Conservation (phyloP, 2,329 filamentous ascomycete genomes). For the Zasmidium citrigriseum region DNA sequence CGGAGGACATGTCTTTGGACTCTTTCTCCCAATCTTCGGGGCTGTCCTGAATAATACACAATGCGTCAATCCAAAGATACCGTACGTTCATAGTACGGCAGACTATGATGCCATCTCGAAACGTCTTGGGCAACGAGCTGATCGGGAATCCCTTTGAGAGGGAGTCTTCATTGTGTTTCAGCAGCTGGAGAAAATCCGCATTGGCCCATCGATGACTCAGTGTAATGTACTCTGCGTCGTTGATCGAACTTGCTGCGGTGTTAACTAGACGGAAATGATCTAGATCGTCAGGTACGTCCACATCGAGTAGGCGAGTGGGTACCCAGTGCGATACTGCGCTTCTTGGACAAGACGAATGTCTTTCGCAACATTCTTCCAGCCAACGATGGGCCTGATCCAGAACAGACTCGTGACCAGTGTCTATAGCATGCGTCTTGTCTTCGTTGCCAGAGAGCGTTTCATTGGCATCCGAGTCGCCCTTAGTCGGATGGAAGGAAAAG, state of each 20-base stretch:
- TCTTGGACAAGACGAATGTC: not conserved
- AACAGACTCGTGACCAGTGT: not conserved
- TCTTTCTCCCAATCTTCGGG: conserved; percentile 16
- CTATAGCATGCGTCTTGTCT: not conserved
- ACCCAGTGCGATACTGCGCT: not conserved
- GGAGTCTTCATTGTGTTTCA: not conserved
- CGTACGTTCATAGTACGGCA: not conserved
- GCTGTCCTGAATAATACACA: conserved; percentile 15
- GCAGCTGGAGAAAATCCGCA: not conserved
- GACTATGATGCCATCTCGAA: not conserved
- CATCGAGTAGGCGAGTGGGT: not conserved
- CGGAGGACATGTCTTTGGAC: not conserved
- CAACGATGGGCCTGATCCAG: not conserved
- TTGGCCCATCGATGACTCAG: not conserved
- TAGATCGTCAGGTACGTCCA: not conserved
- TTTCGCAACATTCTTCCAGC: not conserved
- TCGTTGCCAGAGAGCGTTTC: too few species aligned
- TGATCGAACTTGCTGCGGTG: not conserved
- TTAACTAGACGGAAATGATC: not conserved
- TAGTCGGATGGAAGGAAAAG: too few species aligned
- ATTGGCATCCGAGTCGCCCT: too few species aligned
- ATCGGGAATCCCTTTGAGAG: not conserved
- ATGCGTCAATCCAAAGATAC: conserved; percentile 19
- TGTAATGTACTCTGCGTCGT: not conserved
- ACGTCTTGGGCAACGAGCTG: not conserved